Conservation (phyloP, 1,284 basidiomycete species). For the Ceratobasidium sp. region DNA sequence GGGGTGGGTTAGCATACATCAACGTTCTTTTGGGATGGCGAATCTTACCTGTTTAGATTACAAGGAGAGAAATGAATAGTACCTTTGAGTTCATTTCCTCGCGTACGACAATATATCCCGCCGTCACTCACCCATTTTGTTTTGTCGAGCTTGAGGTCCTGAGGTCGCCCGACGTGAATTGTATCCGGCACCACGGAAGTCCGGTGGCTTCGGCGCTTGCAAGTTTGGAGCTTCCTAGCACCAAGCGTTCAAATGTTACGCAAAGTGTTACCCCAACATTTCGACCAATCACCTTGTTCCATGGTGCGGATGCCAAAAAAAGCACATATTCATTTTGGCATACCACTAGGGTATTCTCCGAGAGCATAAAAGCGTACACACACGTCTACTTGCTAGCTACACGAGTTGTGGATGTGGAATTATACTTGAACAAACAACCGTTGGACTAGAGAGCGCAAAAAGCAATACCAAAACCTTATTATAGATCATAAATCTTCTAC, state of each 20-base stretch:
- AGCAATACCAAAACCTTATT: background rate
- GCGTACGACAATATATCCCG: background rate
- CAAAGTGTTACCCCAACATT: background rate
- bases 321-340: background rate
- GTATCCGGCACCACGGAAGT: constrained; percentile 2
- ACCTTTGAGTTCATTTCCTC: background rate
- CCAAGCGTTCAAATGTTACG: too few species aligned
- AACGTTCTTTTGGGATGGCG: background rate
- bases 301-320: too few species aligned
- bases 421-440: background rate
- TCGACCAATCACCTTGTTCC: background rate
- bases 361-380: background rate
- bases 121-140: constrained; percentile 36
- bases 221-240: constrained; percentile 2
- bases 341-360: background rate
- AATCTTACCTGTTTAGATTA: constrained; percentile 10
- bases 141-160: constrained; percentile 32
- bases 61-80: background rate
- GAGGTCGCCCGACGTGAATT: constrained; percentile 26
- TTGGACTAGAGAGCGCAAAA: background rate
- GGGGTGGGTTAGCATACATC: background rate
- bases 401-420: background rate
- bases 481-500: background rate
- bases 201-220: constrained; percentile 33
- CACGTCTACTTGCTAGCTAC: background rate